Conservation (phyloP, 2,329 filamentous ascomycete species). For the Beauveria australis region DNA sequence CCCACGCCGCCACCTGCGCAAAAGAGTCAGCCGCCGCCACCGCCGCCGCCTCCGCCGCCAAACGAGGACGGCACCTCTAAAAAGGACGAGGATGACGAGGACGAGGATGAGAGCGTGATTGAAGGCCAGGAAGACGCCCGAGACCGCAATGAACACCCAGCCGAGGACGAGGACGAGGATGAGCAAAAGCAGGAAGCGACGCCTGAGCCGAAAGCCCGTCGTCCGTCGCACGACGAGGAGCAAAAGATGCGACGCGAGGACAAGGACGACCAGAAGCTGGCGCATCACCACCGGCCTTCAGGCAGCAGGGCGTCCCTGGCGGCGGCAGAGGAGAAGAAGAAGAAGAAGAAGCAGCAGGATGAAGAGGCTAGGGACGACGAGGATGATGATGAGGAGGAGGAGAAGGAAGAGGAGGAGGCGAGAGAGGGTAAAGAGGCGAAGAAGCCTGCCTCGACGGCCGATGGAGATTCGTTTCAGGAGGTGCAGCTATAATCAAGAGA, state of each 20-base stretch:
- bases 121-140: slow-evolving; percentile 16
- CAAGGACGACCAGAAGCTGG: slow-evolving; percentile 45
- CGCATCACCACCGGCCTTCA: slow-evolving; percentile 31
- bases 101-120: slow-evolving; percentile 14
- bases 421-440: slow-evolving; percentile 24
- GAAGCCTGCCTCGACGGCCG: slow-evolving; percentile 40
- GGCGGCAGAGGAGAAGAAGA: slow-evolving; percentile 19
- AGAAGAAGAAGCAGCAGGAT: slow-evolving; percentile 23
- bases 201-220: slow-evolving; percentile 30
- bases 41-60: slow-evolving; percentile 12
- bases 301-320: slow-evolving; percentile 18
- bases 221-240: slow-evolving; percentile 32
- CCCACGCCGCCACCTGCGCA: slow-evolving; percentile 22
- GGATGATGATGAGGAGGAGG: slow-evolving; percentile 23
- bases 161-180: slow-evolving; percentile 20
- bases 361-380: slow-evolving; percentile 17
- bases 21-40: slow-evolving; percentile 25
- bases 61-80: slow-evolving; percentile 4
- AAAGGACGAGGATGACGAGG: slow-evolving; percentile 12
- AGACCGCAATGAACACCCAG: slow-evolving; percentile 18
- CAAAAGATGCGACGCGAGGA: slow-evolving; percentile 51
- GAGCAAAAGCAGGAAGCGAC: slow-evolving; percentile 21
- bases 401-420: slow-evolving; percentile 13
- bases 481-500: slow-evolving; percentile 41
- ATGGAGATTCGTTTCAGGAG: slow-evolving; percentile 55